Evolutionary conservation across 129 eudicot genomes (phyloP).

Genomic region (Calendula officinalis): DNA sequence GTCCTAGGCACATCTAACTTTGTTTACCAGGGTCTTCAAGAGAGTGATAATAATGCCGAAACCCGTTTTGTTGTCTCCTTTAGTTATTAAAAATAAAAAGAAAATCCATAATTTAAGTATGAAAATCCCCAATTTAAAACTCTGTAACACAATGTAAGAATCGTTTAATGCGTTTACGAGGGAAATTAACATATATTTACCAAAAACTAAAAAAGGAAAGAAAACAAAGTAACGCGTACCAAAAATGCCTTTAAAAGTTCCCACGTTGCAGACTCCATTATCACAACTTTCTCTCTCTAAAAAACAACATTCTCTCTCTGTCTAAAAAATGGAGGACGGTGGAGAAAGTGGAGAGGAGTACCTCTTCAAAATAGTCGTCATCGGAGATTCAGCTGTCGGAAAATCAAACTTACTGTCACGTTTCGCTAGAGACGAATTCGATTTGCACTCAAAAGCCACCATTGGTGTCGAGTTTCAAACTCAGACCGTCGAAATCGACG

Average conservation of each 20-base stretch:
- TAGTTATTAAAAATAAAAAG: too few relatives aligned
- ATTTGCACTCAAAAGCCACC: slow-evolving; percentile 78
- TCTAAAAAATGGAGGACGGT: slow-evolving; percentile 32
- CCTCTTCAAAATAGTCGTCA: slow-evolving; percentile 85
- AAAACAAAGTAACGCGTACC: neutral
- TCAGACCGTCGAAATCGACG: slow-evolving; percentile 71
- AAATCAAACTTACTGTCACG: slow-evolving; percentile 67
- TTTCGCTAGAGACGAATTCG: slow-evolving; percentile 78
- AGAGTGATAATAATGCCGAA: too few relatives aligned
- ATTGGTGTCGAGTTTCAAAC: slow-evolving; percentile 97
- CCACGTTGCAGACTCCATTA: slow-evolving; percentile 9
- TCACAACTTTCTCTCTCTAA: neutral
- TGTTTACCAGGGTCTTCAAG: too few relatives aligned
- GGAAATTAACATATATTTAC: neutral
- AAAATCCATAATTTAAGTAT: too few relatives aligned
- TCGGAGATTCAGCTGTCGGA: slow-evolving; percentile 97
- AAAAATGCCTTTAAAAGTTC: neutral
- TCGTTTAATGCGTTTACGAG: neutral
- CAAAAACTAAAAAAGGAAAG: neutral
- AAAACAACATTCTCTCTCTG: slow-evolving; percentile 9
- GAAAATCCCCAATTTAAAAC: too few relatives aligned
- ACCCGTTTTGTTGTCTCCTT: too few relatives aligned
- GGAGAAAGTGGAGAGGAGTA: slow-evolving; percentile 65
- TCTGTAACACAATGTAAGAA: too few relatives aligned
- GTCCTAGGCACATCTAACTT: too few relatives aligned